A percentile compares a stretch with the other conserved stretches of the same genome.
Evolutionary conservation across 169 alveolate species (phyloP).

Genomic region (Eimeria acervulina): DNA sequence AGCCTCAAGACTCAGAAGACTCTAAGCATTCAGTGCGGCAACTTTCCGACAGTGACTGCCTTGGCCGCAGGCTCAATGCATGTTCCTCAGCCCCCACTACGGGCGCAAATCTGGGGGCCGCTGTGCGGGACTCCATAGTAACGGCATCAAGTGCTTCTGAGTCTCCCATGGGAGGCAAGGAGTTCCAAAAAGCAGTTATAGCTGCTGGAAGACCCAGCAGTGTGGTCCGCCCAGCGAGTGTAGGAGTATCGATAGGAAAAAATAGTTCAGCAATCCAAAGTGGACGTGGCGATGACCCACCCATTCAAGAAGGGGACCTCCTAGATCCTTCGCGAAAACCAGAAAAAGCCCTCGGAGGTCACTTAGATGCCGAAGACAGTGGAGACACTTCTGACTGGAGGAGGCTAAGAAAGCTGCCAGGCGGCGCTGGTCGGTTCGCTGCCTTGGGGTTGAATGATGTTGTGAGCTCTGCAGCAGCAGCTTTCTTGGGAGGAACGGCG

Average conservation of each 20-base stretch:
- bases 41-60: not conserved
- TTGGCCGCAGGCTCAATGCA: not conserved
- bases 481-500: constrained; percentile 54
- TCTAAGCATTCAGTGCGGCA: not conserved
- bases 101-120: not conserved
- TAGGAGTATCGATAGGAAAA: not conserved
- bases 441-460: constrained; percentile 44
- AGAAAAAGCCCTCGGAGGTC: not conserved
- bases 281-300: not conserved
- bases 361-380: not conserved
- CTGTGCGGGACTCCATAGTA: not conserved
- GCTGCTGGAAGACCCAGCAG: not conserved
- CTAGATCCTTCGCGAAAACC: constrained; percentile 10
- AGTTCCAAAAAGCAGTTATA: not conserved
- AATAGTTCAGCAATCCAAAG: not conserved
- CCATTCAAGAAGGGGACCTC: not conserved
- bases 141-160: not conserved
- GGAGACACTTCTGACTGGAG: not conserved
- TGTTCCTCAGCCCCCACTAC: not conserved
- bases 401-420: not conserved
- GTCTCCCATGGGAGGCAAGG: not conserved
- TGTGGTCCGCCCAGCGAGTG: not conserved
- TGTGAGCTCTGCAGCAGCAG: constrained; percentile 73
- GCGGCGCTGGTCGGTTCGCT: constrained; percentile 44
- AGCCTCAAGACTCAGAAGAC: not conserved